These are phyloP conservation scores for Steccherinum ochraceum DNA, from an alignment of 768 basidiomycete genomes.

Conservation along the genomic window DNA sequence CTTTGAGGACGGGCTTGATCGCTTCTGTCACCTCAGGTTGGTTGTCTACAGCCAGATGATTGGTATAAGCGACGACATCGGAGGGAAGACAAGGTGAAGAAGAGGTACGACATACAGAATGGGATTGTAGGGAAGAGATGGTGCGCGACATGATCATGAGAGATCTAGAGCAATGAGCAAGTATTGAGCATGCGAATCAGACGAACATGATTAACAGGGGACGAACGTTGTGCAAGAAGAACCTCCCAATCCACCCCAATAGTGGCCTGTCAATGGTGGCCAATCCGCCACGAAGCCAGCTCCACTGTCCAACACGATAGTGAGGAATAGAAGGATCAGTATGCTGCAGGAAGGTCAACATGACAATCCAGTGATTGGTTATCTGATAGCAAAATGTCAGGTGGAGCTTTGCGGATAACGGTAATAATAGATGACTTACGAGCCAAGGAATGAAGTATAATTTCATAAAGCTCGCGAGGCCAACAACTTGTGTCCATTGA, in stretches of 20 bases:
- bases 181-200: no score
- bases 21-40: slow-evolving; percentile 49
- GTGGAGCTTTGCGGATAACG: neutral
- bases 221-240: slow-evolving; percentile 26
- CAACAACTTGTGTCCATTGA: slow-evolving; percentile 32
- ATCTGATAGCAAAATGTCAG: slow-evolving; percentile 12
- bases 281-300: slow-evolving; percentile 22
- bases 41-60: slow-evolving; percentile 49
- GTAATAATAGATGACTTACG: slow-evolving; percentile 12
- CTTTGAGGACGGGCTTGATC: slow-evolving; percentile 46
- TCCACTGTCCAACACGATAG: slow-evolving; percentile 21
- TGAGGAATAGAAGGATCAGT: slow-evolving; percentile 25
- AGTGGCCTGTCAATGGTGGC: slow-evolving; percentile 24
- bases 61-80: no score
- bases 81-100: neutral
- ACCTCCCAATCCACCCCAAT: slow-evolving; percentile 21
- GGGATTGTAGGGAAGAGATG: slow-evolving; percentile 56
- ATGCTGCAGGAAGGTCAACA: slow-evolving; percentile 24
- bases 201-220: neutral
- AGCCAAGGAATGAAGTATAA: slow-evolving; percentile 47
- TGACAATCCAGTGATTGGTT: slow-evolving; percentile 25
- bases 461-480: slow-evolving; percentile 33
- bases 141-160: slow-evolving; percentile 49
- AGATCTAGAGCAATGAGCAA: slow-evolving; percentile 9
- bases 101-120: slow-evolving; percentile 44